A percentile compares a stretch with the other conserved stretches of the same genome.
Conservation (phyloP, 2,329 filamentous ascomycete species). For the Aspergillus arachidicola region DNA sequence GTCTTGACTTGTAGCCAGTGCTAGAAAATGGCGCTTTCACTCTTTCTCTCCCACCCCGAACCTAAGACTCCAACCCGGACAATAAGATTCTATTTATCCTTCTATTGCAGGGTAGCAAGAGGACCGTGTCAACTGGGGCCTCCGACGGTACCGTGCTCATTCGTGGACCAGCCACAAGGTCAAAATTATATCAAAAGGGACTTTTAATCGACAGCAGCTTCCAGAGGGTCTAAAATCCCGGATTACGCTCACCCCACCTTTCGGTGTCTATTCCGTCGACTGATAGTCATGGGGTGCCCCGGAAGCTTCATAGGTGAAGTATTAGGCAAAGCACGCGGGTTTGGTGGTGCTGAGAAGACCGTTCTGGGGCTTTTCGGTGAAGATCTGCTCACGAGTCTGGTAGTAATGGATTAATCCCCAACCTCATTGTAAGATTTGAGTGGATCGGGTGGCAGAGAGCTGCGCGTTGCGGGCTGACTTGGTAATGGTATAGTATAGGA, state of each 20-base stretch:
- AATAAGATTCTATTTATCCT: constrained; percentile 4
- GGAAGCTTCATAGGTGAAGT: constrained; percentile 17
- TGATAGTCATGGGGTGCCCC: constrained; percentile 19
- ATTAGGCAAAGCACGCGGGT: constrained; percentile 7
- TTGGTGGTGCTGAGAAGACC: background rate
- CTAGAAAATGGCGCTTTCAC: background rate
- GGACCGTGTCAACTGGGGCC: constrained; percentile 9
- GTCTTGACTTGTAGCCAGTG: background rate
- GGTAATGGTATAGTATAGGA: background rate
- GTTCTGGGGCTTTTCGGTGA: constrained; percentile 14
- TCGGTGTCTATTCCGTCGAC: constrained; percentile 3
- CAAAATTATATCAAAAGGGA: background rate
- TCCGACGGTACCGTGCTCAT: constrained; percentile 4
- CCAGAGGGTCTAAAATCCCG: background rate
- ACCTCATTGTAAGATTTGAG: constrained; percentile 8
- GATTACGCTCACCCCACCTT: constrained; percentile 17
- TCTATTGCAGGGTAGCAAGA: constrained; percentile 11
- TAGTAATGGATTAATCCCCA: constrained; percentile 5
- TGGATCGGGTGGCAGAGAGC: constrained; percentile 10
- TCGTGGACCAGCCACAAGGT: background rate
- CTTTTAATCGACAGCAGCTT: background rate
- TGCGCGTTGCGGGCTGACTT: background rate
- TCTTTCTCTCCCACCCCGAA: background rate
- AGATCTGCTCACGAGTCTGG: constrained; percentile 1
- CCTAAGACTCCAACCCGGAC: background rate